Percentiles rank a stretch among this genome's conserved stretches.
Conservation (phyloP, 2,329 filamentous ascomycete species). For the Rhytidhysteron rufulum region DNA sequence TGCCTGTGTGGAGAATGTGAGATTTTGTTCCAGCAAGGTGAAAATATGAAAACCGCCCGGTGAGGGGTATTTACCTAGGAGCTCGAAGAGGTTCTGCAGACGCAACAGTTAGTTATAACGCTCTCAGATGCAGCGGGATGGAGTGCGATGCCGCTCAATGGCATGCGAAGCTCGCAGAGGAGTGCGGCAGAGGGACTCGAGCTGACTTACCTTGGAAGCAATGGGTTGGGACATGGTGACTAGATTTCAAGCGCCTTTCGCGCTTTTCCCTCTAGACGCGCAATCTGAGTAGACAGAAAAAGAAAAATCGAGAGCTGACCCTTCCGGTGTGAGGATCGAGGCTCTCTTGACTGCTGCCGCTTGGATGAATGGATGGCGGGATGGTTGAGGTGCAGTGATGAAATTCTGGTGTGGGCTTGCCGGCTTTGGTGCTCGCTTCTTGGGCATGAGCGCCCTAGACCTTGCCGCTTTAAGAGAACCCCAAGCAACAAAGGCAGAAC, state of each 20-base stretch:
- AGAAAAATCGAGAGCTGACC: slow-evolving; percentile 35
- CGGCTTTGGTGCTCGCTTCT: no score
- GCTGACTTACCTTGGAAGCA: slow-evolving; percentile 40
- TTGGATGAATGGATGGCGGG: slow-evolving; percentile 13
- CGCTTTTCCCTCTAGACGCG: slow-evolving; percentile 41
- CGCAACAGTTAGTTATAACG: slow-evolving; percentile 33
- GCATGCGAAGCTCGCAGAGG: not conserved
- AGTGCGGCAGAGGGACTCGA: no score
- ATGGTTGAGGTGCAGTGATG: slow-evolving; percentile 23
- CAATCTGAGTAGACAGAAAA: slow-evolving; percentile 33
- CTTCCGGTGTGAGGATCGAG: slow-evolving; percentile 34
- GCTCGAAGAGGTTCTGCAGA: slow-evolving; percentile 88
- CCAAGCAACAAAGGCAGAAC: no score
- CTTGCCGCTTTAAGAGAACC: no score
- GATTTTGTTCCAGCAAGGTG: slow-evolving; percentile 13
- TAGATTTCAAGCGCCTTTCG: slow-evolving; percentile 40
- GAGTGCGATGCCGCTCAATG: slow-evolving; percentile 1
- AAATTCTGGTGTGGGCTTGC: slow-evolving; percentile 22
- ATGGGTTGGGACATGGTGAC: slow-evolving; percentile 38
- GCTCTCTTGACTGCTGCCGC: slow-evolving; percentile 31
- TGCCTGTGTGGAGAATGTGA: slow-evolving; percentile 48
- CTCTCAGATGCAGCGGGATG: slow-evolving; percentile 1
- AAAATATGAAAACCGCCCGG: slow-evolving; percentile 13
- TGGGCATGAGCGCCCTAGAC: no score
- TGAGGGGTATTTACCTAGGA: no score